Conservation (phyloP, 176 grass and related monocot species). For the Stipa capillata region DNA sequence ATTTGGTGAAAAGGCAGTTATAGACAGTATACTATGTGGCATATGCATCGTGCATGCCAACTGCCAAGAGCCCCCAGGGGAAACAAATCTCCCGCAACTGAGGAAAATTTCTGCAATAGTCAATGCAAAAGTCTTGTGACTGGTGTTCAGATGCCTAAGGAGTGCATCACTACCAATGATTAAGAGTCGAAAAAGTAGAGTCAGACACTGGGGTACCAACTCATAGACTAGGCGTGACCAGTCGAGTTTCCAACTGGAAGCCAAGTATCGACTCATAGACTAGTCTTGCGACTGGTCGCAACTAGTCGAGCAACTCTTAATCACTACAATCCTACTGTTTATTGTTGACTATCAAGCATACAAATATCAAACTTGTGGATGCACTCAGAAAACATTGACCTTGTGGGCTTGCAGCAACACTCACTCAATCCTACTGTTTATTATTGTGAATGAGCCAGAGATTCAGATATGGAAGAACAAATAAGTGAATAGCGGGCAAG, state of each 20-base stretch:
- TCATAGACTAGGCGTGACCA: too few relatives aligned
- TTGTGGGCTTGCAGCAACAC: not conserved
- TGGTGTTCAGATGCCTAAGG: not conserved
- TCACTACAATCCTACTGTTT: too few relatives aligned
- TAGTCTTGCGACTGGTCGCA: too few relatives aligned
- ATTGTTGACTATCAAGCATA: not conserved
- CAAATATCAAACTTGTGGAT: not conserved
- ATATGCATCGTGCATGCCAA: not conserved
- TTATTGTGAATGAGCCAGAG: not conserved
- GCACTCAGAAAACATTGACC: not conserved
- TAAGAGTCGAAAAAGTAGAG: too few relatives aligned
- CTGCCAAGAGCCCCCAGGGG: not conserved
- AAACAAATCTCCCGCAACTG: too few relatives aligned
- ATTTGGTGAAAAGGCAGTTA: not conserved
- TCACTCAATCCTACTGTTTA: not conserved
- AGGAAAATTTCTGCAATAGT: too few relatives aligned
- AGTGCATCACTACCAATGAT: too few relatives aligned
- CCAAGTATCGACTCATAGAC: too few relatives aligned
- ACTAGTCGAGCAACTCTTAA: too few relatives aligned
- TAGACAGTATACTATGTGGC: not conserved
- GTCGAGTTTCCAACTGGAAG: too few relatives aligned
- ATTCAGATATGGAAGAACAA: not conserved
- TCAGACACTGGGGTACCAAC: too few relatives aligned
- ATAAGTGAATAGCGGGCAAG: not conserved
- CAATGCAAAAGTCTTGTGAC: too few relatives aligned